phyloP scores from a whole-genome alignment of 2,329 filamentous ascomycete species.

The Colletotrichum trifolii region DNA sequence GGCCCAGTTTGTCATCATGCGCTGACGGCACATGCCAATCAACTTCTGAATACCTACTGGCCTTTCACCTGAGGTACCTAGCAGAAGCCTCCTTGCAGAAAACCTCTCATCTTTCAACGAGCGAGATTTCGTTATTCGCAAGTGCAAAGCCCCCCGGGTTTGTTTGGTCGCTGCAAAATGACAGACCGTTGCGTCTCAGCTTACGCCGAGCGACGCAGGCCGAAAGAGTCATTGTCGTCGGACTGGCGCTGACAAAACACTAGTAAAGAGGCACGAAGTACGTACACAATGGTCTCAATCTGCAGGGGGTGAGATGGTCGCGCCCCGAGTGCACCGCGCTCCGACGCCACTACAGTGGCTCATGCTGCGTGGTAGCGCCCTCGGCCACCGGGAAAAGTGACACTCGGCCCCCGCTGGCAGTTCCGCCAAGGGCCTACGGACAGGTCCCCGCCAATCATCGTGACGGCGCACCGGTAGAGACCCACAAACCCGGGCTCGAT shows the following conservation, averaged over 20 bases:
- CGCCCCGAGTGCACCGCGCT: slow-evolving; percentile 26
- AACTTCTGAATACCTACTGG: no score
- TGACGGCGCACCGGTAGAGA: neutral
- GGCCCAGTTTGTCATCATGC: no score
- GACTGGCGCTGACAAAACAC: slow-evolving; percentile 4
- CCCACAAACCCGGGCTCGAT: neutral
- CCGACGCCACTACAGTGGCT: slow-evolving; percentile 1
- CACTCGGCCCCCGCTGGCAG: slow-evolving; percentile 20
- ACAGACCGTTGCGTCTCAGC: slow-evolving; percentile 5
- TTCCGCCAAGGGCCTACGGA: slow-evolving; percentile 10
- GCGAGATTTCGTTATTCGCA: neutral
- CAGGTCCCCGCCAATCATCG: slow-evolving; percentile 11
- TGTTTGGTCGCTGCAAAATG: no score
- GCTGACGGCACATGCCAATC: no score
- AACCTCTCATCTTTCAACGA: no score
- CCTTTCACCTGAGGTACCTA: no score
- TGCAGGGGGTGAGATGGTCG: slow-evolving; percentile 3
- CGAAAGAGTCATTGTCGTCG: slow-evolving; percentile 13
- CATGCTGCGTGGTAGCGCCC: no score
- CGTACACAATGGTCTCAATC: neutral
- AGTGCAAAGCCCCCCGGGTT: neutral
- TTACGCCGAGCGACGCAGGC: neutral
- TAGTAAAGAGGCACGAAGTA: neutral
- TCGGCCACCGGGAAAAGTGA: neutral
- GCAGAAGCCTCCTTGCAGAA: no score